A percentile compares a stretch with the other conserved stretches of the same genome.
Conservation (phyloP, 1,139 yeast genomes). For the Pichia sp. region DNA sequence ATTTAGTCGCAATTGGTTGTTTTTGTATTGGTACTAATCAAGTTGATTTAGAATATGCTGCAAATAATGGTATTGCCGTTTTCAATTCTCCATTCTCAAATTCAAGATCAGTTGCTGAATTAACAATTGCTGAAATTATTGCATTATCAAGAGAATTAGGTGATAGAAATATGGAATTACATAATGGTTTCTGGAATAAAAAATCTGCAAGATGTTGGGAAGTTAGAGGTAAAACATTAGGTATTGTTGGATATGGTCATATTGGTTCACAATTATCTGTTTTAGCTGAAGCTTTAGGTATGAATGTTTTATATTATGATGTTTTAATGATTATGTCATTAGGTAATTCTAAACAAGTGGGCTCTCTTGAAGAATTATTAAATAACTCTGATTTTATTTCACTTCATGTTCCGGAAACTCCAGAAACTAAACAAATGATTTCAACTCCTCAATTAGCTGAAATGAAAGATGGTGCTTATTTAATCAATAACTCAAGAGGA, state of each 20-base stretch:
- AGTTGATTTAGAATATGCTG: constrained; percentile 89
- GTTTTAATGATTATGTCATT: constrained; percentile 88
- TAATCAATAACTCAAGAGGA: constrained; percentile 96
- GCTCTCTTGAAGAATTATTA: constrained; percentile 76
- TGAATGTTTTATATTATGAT: constrained; percentile 93
- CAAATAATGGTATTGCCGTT: constrained; percentile 88
- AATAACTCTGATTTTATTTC: constrained; percentile 81
- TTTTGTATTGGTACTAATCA: constrained; percentile 99
- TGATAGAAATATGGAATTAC: constrained; percentile 94
- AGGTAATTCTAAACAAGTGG: constrained; percentile 95
- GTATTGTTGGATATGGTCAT: constrained; percentile 97
- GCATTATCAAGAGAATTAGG: constrained; percentile 94
- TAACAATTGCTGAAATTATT: constrained; percentile 92
- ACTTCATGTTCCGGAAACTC: constrained; percentile 90
- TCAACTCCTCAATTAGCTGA: constrained; percentile 89
- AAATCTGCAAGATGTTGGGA: constrained; percentile 97
- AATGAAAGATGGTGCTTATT: constrained; percentile 94
- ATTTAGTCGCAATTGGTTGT: constrained; percentile 89
- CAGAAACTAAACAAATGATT: constrained; percentile 87
- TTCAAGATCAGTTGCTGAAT: constrained; percentile 97
- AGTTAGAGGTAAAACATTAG: constrained; percentile 96
- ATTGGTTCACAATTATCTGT: constrained; percentile 97
- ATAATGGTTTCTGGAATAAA: constrained; percentile 97
- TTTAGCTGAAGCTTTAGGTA: constrained; percentile 96
- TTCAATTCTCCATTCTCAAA: constrained; percentile 98